These are phyloP conservation scores for Podila minutissima DNA, from an alignment of 192 early-diverging fungal species.

Conservation along the genomic window DNA sequence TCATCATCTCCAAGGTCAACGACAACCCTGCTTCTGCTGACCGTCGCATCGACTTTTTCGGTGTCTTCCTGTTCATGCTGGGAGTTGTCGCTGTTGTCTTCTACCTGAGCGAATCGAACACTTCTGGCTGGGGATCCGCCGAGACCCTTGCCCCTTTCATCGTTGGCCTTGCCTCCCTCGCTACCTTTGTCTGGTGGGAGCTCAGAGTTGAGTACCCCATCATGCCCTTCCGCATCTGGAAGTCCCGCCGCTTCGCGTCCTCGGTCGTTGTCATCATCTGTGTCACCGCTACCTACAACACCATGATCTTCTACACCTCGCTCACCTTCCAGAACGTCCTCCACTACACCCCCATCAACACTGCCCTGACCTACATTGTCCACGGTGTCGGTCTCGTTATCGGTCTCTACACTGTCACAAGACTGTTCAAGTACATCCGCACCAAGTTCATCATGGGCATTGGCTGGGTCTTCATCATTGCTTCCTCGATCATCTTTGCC, in stretches of 20 bases:
- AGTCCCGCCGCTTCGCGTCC: conserved; percentile 48
- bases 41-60: conserved; percentile 28
- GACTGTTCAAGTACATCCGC: conserved; percentile 12
- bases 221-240: conserved; percentile 54
- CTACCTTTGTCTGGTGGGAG: conserved; percentile 51
- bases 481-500: conserved; percentile 19
- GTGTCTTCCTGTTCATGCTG: conserved; percentile 26
- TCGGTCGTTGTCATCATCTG: conserved; percentile 36
- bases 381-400: conserved; percentile 53
- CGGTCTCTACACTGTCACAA: conserved; percentile 35
- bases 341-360: conserved; percentile 44
- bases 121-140: conserved; percentile 37
- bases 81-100: conserved; percentile 45
- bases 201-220: conserved; percentile 45
- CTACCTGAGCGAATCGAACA: conserved; percentile 39
- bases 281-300: conserved; percentile 41
- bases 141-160: conserved; percentile 36
- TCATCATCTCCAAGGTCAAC: conserved; percentile 32
- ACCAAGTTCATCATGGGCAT: conserved; percentile 45
- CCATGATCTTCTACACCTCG: conserved; percentile 54
- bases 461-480: conserved; percentile 29
- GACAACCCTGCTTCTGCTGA: conserved; percentile 16
- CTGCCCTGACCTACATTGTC: conserved; percentile 57
- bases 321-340: conserved; percentile 58
- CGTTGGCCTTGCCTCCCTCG: conserved; percentile 40